These are phyloP conservation scores for Chalciporus pseudorubinellus DNA, from an alignment of 768 basidiomycete genomes.

Conservation along the genomic window DNA sequence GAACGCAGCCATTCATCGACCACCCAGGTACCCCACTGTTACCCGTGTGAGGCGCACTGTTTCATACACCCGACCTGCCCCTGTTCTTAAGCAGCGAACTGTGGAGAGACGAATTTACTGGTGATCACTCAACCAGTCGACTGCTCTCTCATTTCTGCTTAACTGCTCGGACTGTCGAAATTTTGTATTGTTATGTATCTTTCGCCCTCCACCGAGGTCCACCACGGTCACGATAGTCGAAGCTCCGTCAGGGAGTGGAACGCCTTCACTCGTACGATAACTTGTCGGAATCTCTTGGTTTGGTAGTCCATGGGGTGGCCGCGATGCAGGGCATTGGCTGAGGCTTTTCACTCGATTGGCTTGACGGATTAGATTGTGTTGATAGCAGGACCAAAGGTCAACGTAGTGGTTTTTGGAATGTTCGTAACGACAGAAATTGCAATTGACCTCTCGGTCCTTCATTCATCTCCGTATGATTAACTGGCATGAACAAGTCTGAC, in stretches of 20 bases:
- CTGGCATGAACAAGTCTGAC: background rate
- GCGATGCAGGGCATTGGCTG: constrained; percentile 18
- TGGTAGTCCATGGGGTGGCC: constrained; percentile 14
- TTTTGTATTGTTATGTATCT: constrained; percentile 36
- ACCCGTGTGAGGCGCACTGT: constrained; percentile 76
- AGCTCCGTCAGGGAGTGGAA: constrained; percentile 50
- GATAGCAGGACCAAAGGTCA: constrained; percentile 11
- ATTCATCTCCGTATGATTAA: background rate
- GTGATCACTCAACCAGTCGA: constrained; percentile 37
- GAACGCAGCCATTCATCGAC: constrained; percentile 7
- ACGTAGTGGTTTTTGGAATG: constrained; percentile 9
- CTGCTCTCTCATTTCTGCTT: background rate
- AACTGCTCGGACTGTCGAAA: constrained; percentile 18
- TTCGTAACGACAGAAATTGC: constrained; percentile 7
- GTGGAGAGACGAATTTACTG: constrained; percentile 77
- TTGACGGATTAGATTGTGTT: constrained; percentile 21
- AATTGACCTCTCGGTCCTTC: constrained; percentile 5
- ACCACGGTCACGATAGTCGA: constrained; percentile 43
- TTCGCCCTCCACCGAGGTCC: background rate
- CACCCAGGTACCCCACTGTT: constrained; percentile 69
- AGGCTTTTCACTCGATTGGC: constrained; percentile 8
- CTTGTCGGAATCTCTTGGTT: constrained; percentile 10
- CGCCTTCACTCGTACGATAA: constrained; percentile 17
- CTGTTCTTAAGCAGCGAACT: constrained; percentile 48
- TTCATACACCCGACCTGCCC: constrained; percentile 50